phyloP scores from a whole-genome alignment of 495 filamentous ascomycete genomes.

The Xylaria curta region DNA sequence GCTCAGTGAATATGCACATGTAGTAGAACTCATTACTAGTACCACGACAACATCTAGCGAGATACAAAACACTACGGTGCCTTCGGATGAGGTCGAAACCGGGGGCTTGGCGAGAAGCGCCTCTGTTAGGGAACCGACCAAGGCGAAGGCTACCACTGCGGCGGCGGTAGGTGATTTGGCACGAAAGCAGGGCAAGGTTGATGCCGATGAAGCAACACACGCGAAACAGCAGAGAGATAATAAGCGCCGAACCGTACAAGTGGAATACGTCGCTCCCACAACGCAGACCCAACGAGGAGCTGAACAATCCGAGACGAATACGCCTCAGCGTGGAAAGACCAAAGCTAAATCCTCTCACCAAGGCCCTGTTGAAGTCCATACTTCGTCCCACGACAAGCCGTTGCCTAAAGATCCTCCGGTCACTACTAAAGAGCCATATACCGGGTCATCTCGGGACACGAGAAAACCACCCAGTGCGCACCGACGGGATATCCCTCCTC shows the following conservation, averaged over 20 bases:
- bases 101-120: constrained; percentile 78
- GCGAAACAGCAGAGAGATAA: constrained; percentile 74
- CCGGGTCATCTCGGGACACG: constrained; percentile 47
- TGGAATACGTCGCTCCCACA: constrained; percentile 94
- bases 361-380: constrained; percentile 52
- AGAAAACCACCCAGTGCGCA: constrained; percentile 55
- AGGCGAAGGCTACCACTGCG: constrained; percentile 60
- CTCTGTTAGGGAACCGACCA: constrained; percentile 88
- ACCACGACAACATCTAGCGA: constrained; percentile 87
- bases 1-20: constrained; percentile 93
- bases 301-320: constrained; percentile 40
- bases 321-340: constrained; percentile 49
- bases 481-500: constrained; percentile 52
- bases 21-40: constrained; percentile 95
- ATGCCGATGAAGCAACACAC: constrained; percentile 67
- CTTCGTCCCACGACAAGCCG: constrained; percentile 57
- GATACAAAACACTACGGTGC: constrained; percentile 80
- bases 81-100: constrained; percentile 69
- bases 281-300: constrained; percentile 72
- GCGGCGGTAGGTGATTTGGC: constrained; percentile 70
- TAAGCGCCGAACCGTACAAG: constrained; percentile 93
- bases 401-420: constrained; percentile 58
- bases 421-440: constrained; percentile 45
- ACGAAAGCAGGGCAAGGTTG: constrained; percentile 78
- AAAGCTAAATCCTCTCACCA: constrained; percentile 58